Base-by-base conservation (phyloP, 75 land plant genomes). In the Cunninghamia lanceolata region DNA sequence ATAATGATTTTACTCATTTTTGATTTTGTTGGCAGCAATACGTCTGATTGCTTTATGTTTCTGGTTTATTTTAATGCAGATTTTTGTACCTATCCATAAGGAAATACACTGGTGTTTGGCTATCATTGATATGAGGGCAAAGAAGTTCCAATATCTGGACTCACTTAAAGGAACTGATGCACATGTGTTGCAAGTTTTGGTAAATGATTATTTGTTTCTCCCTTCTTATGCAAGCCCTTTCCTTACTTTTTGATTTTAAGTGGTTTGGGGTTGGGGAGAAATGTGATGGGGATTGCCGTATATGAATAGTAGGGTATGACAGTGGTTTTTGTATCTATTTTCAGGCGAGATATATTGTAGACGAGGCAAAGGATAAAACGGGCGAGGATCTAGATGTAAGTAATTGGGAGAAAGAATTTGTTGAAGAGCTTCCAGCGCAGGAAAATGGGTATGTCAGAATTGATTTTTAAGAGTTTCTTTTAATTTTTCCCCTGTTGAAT, bases 41-140 rank as follows among this genome's bases (percentile, higher is more conserved):
- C n/a, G n/a, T 19, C 25, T 35, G 59, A 40, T 77, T 32, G 42
- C 35, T 35, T 86, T 1, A 52, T 45, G 43, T 21, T 82, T 16
- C n/a, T 78, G 40, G 43, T 52, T 52, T n/a, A 63, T 85, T 86
- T 83, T 7, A 54, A 30, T 87, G 92, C 95, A 98, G 99, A 95
- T 98, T 52, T 92, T 98, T 93, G 96, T 98, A 74, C 99, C 99
- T 19, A 94, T 98, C 74, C 99, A 98, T 86, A 91, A 93, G 84
- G 97, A 98, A 77, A 86, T 96, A 32, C 99, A 98, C 86, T 98
- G 99, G 99, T 98, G 99, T 84, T 89, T 98, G 86, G 99, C 96
- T n/a, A 90, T 98, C 42, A 98, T 98, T 68, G 91, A 97, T 85
- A 89, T 93, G 32, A 93, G 91, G 84, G 99, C 91, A 35, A 52